Evolutionary conservation across 345 rosid species (phyloP), one percentile per base, ranked within the genome.

Genomic region (Syzygium aqueum): DNA sequence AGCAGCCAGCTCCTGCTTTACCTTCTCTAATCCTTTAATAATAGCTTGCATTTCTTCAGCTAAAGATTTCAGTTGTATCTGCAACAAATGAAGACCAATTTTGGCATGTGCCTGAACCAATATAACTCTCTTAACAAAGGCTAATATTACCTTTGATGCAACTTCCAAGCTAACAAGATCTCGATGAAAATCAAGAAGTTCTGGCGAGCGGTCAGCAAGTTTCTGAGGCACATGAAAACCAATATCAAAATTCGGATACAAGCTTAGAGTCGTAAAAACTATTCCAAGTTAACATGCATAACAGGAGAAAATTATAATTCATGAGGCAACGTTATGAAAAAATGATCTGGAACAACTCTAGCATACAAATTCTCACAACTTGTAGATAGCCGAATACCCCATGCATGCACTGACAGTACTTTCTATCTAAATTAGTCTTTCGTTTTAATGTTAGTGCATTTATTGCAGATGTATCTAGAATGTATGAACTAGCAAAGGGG

Each of bases 11-110:
- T 98, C 99, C 92, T 96, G 99, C 87, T 94, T 94, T 80, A 98
- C 92, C 92, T 96, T 98, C 88, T 96, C 99, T 89, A 98, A 90
- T 85, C 99, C 99, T 93, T 96, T 98, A 90, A 92, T 95, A 87
- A 98, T 94, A 85, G 99, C 99, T 92, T 96, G 98, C 99, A 98
- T 98, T 95, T 98, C 99, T 89, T 96, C 99, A 17, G 99, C 99
- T 89, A 98, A 91, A 51, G 95, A 94, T 90, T 96, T 98, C 93
- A 98, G 86, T 95, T 96, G 99, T 94, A 96, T 95, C 99, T 98
- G 93, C 92, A 90, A 87, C 82, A 73, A 56, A 87, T 50, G 59
- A 89, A 50, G 51, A 89, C 49, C 56, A 87, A 30, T 85, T 52
- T 61, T 49, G 53, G 83, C 77, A 86, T 63, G 87, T 87, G 78